A percentile compares a stretch with the other conserved stretches of the same genome.
These are phyloP conservation scores for Viridothelium virens DNA, from an alignment of 495 filamentous ascomycete species.

Conservation along the genomic window DNA sequence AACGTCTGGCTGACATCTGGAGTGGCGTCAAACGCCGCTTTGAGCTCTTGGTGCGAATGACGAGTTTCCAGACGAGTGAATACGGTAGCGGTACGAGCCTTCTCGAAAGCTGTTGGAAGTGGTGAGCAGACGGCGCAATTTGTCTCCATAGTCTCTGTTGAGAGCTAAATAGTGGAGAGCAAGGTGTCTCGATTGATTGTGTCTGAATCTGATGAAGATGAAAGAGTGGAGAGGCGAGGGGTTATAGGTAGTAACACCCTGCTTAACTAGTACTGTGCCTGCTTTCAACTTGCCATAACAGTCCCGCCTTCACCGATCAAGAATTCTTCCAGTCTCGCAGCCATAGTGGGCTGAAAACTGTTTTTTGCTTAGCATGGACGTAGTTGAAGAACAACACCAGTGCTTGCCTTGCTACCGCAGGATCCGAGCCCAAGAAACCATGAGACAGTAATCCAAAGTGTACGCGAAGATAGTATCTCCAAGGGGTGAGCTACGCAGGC, in stretches of 20 bases:
- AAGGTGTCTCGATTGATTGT: too few relatives aligned
- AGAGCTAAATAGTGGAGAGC: too few relatives aligned
- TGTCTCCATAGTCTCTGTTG: background rate
- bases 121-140: conserved; percentile 14
- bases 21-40: conserved; percentile 14
- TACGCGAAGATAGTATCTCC: too few relatives aligned
- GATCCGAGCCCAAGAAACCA: background rate
- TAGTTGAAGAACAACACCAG: conserved; percentile 8
- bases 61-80: conserved; percentile 13
- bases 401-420: conserved; percentile 14
- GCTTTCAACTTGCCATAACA: too few relatives aligned
- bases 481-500: too few relatives aligned
- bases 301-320: conserved; percentile 7
- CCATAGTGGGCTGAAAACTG: conserved; percentile 11
- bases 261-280: background rate
- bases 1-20: conserved; percentile 14
- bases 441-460: too few relatives aligned
- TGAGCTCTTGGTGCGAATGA: conserved; percentile 9
- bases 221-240: too few relatives aligned
- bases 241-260: background rate
- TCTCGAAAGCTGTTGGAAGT: conserved; percentile 16
- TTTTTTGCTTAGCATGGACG: conserved; percentile 12
- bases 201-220: too few relatives aligned
- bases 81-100: conserved; percentile 13
- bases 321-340: conserved; percentile 12